Conservation (phyloP, 257 asterid genomes). For the Dorcoceras hygrometricum region DNA sequence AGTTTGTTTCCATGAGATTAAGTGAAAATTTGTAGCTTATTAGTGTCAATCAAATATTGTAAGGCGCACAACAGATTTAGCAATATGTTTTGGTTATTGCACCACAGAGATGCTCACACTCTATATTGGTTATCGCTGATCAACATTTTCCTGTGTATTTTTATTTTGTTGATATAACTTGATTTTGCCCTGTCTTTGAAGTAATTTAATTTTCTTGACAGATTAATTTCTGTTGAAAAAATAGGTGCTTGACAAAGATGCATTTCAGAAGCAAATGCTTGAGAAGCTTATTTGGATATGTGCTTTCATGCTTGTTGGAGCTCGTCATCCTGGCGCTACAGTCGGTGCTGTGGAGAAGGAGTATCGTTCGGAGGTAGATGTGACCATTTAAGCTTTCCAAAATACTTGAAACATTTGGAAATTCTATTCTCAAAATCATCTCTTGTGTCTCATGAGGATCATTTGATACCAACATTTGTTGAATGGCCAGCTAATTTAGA, state of each 20-base stretch:
- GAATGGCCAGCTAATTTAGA: neutral
- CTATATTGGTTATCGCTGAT: too few relatives aligned
- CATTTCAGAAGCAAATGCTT: conserved; percentile 91
- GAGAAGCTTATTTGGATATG: conserved; percentile 98
- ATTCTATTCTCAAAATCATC: neutral
- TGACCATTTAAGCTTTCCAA: neutral
- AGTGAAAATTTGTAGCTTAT: too few relatives aligned
- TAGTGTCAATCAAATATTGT: too few relatives aligned
- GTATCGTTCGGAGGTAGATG: conserved; percentile 72
- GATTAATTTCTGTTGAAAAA: conserved; percentile 20
- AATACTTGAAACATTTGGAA: neutral
- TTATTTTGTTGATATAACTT: neutral
- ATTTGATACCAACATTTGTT: neutral
- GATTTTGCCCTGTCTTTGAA: neutral
- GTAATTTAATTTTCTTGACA: neutral
- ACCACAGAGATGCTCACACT: too few relatives aligned
- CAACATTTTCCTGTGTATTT: too few relatives aligned
- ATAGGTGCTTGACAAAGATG: conserved; percentile 80
- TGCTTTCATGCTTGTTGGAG: conserved; percentile 99
- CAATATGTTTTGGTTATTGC: too few relatives aligned
- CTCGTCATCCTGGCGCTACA: conserved; percentile 94
- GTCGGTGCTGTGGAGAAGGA: conserved; percentile 91
- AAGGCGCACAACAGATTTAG: neutral
- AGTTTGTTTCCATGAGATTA: too few relatives aligned
- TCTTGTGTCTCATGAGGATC: neutral